phyloP scores from a whole-genome alignment of 495 filamentous ascomycete species.

The Penicillium flavigenum region DNA sequence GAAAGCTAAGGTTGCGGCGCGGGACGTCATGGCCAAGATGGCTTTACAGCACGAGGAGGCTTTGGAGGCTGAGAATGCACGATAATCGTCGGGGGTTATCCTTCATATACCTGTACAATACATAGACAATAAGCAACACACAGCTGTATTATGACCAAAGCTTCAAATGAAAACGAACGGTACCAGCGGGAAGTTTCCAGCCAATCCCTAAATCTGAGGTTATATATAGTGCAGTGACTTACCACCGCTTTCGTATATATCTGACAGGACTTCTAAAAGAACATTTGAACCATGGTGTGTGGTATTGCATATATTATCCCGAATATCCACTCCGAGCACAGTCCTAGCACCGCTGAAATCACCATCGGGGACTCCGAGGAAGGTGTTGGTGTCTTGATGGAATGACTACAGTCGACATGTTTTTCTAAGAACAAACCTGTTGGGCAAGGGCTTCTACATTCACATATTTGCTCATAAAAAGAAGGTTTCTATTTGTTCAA shows the following conservation, averaged over 20 bases:
- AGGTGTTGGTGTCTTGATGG: too few species aligned
- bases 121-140: background rate
- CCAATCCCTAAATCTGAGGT: background rate
- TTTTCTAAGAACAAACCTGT: background rate
- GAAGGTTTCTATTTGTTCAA: background rate
- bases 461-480: background rate
- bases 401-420: too few species aligned
- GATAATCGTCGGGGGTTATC: constrained; percentile 8
- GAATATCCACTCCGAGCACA: too few species aligned
- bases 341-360: too few species aligned
- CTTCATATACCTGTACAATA: constrained; percentile 2
- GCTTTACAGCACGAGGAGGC: constrained; percentile 48
- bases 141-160: background rate
- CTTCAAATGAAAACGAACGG: background rate
- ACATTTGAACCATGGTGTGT: too few species aligned
- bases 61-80: constrained; percentile 39
- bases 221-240: too few species aligned
- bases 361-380: too few species aligned
- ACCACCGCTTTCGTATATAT: too few species aligned
- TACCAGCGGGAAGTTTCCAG: background rate
- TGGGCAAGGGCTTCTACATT: background rate
- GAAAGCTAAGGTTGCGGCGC: constrained; percentile 38
- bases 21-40: constrained; percentile 39
- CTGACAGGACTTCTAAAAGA: too few species aligned
- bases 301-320: too few species aligned